Percentiles rank a stretch among this genome's conserved stretches.
phyloP scores from a whole-genome alignment of 352 stramenopile genomes.

The Thalassiosira livingstoniorum region DNA sequence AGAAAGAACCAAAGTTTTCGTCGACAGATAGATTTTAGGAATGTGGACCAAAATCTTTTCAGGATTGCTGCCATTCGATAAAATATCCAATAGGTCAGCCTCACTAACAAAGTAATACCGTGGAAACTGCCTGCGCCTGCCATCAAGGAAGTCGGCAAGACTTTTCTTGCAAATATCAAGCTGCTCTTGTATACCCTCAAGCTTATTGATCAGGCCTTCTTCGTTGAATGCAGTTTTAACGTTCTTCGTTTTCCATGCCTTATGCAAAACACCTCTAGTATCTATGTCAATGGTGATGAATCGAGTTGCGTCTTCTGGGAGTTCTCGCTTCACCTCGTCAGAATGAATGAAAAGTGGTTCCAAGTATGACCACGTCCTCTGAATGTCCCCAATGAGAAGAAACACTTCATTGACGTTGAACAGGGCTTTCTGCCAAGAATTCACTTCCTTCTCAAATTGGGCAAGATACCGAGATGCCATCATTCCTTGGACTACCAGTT shows the following conservation, averaged over 20 bases:
- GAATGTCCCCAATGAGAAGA: constrained; percentile 93
- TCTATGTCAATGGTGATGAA: constrained; percentile 86
- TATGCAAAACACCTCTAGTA: constrained; percentile 85
- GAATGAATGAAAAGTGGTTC: constrained; percentile 94
- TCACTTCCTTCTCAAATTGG: constrained; percentile 93
- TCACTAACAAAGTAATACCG: constrained; percentile 97
- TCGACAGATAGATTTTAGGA: constrained; percentile 84
- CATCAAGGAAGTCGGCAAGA: constrained; percentile 94
- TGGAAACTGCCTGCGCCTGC: constrained; percentile 94
- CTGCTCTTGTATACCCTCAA: constrained; percentile 89
- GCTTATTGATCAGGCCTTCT: constrained; percentile 86
- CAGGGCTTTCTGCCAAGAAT: constrained; percentile 83
- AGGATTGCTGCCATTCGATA: constrained; percentile 94
- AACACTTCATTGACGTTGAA: constrained; percentile 90
- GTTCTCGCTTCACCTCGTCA: constrained; percentile 91
- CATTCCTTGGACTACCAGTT: constrained; percentile 97
- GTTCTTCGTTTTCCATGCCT: constrained; percentile 73
- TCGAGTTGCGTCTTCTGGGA: constrained; percentile 91
- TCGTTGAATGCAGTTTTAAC: constrained; percentile 79
- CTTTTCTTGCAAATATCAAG: constrained; percentile 95
- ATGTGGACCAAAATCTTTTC: constrained; percentile 97
- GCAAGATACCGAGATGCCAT: constrained; percentile 93
- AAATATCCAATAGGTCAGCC: constrained; percentile 92
- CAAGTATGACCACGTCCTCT: constrained; percentile 93
- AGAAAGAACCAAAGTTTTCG: constrained; percentile 92